Evolutionary conservation across 140 eudicot genomes (phyloP).

Genomic region (Eryngium alpinum): DNA sequence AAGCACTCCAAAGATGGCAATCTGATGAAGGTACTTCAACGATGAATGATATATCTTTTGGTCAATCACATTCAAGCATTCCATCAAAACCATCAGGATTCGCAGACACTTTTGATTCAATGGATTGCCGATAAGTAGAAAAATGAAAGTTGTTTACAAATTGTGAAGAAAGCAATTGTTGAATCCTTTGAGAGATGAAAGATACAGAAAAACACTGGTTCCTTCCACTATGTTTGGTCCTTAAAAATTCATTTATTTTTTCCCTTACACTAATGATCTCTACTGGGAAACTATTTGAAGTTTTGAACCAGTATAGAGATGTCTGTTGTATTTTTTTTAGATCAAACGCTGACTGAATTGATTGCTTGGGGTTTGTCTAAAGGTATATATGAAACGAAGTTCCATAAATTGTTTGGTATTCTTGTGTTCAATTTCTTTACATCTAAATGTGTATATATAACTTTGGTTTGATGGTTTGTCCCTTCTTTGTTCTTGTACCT

Average conservation of each 20-base stretch:
- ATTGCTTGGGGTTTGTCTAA: background rate
- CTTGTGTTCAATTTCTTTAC: too few relatives aligned
- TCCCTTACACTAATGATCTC: background rate
- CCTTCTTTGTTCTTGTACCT: too few relatives aligned
- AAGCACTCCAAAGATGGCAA: conserved; percentile 10
- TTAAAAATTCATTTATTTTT: background rate
- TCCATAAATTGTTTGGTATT: too few relatives aligned
- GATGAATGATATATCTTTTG: conserved; percentile 42
- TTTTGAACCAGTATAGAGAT: background rate
- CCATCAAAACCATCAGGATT: conserved; percentile 80
- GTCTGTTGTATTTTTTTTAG: too few relatives aligned
- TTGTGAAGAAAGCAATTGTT: background rate
- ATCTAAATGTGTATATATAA: too few relatives aligned
- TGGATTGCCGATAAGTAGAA: conserved; percentile 60
- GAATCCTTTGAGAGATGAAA: background rate
- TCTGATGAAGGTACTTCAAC: conserved; percentile 51
- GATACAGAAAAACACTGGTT: background rate
- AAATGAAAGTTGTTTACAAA: background rate
- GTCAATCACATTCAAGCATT: conserved; percentile 57
- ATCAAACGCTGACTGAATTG: background rate
- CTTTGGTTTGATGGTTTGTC: too few relatives aligned
- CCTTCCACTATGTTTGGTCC: background rate
- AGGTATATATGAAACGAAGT: too few relatives aligned
- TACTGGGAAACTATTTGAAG: background rate
- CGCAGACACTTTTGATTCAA: conserved; percentile 58